Conservation (phyloP, 306 rosid genomes). For the Vigna unguiculata region DNA sequence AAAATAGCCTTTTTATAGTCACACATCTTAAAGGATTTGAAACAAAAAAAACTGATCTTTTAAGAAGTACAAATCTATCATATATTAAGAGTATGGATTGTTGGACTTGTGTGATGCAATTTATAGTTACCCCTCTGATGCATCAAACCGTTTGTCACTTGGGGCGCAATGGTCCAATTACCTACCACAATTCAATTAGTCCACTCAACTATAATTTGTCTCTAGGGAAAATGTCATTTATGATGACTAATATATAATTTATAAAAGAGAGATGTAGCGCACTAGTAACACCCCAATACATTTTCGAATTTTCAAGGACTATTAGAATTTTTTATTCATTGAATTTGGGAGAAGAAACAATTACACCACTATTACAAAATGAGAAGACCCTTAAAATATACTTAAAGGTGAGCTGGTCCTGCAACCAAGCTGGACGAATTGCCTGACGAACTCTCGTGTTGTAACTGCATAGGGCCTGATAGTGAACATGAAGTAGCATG, state of each 20-base stretch:
- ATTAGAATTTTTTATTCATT: not conserved
- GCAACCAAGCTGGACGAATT: not conserved
- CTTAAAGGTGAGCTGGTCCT: not conserved
- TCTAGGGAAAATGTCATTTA: not conserved
- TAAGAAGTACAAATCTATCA: not conserved
- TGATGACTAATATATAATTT: not conserved
- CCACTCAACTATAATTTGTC: not conserved
- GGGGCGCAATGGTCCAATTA: not conserved
- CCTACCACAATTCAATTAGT: not conserved
- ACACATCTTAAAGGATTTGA: not conserved
- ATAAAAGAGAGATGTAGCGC: not conserved
- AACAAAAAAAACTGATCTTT: not conserved
- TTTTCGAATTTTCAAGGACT: not conserved
- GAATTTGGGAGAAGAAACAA: not conserved
- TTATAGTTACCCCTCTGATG: not conserved
- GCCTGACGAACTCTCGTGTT: not conserved
- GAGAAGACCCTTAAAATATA: not conserved
- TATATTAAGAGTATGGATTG: not conserved
- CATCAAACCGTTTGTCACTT: not conserved
- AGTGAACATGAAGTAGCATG: not conserved
- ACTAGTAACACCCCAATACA: not conserved
- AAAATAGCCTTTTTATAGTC: not conserved
- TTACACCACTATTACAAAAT: not conserved
- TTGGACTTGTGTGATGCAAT: not conserved
- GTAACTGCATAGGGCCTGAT: not conserved